Percentiles rank a stretch among this genome's conserved stretches.
These are phyloP conservation scores for Daldinia vernicosa DNA, from an alignment of 495 filamentous ascomycete genomes.

Conservation along the genomic window DNA sequence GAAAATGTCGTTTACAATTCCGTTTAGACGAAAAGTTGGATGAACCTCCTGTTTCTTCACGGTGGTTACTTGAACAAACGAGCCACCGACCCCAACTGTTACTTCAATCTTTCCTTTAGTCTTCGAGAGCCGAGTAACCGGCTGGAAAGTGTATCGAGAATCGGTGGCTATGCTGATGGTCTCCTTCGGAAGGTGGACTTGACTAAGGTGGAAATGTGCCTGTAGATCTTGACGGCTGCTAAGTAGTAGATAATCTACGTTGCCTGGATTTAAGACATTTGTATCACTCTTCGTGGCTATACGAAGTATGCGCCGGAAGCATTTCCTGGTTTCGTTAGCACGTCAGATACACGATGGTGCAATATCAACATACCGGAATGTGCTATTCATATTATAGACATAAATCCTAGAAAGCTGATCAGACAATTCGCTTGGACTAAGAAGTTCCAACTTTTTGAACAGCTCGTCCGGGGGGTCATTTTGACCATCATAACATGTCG, in stretches of 20 bases:
- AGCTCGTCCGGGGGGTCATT: conserved; percentile 68
- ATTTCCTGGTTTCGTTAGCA: conserved; percentile 57
- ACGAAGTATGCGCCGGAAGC: conserved; percentile 66
- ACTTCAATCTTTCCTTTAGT: conserved; percentile 73
- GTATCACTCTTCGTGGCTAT: conserved; percentile 63
- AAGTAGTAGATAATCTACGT: conserved; percentile 69
- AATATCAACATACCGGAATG: conserved; percentile 54
- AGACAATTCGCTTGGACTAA: conserved; percentile 67
- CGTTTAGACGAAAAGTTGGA: conserved; percentile 63
- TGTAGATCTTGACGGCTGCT: conserved; percentile 68
- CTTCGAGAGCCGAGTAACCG: conserved; percentile 69
- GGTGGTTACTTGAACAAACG: conserved; percentile 74
- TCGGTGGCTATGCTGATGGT: conserved; percentile 72
- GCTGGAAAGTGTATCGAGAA: conserved; percentile 69
- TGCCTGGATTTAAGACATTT: conserved; percentile 64
- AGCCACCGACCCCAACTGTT: conserved; percentile 68
- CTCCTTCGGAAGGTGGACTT: conserved; percentile 70
- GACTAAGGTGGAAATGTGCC: conserved; percentile 69
- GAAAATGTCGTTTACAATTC: conserved; percentile 73
- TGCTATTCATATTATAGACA: conserved; percentile 75
- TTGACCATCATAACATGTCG: conserved; percentile 69
- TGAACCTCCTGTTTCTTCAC: conserved; percentile 71
- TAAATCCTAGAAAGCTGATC: conserved; percentile 65
- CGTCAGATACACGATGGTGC: conserved; percentile 3
- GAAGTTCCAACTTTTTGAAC: conserved; percentile 63